phyloP scores from a whole-genome alignment of 805 yeast genomes.

The Ogataea parapolymorpha region DNA sequence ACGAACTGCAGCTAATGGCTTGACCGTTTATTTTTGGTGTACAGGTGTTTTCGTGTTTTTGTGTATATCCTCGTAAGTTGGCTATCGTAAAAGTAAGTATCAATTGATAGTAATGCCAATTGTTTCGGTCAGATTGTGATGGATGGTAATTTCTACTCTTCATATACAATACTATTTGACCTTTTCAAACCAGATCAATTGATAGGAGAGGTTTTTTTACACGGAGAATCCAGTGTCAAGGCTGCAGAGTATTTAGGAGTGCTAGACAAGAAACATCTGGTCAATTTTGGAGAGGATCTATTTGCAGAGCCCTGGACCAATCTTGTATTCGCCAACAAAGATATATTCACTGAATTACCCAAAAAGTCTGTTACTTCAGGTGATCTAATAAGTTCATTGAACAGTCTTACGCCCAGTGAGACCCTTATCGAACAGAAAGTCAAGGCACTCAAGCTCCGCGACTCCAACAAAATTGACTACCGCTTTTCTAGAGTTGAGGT shows the following conservation, averaged over 20 bases:
- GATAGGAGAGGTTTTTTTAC: slow-evolving; percentile 17
- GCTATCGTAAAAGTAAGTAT: background rate
- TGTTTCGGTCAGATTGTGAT: slow-evolving; percentile 3
- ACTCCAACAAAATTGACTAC: slow-evolving; percentile 26
- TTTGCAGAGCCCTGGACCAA: slow-evolving; percentile 25
- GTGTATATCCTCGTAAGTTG: slow-evolving; percentile 1
- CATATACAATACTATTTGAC: slow-evolving; percentile 30
- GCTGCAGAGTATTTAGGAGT: slow-evolving; percentile 19
- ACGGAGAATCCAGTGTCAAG: slow-evolving; percentile 9
- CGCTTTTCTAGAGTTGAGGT: slow-evolving; percentile 35
- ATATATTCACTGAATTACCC: slow-evolving; percentile 20
- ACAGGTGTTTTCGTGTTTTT: slow-evolving; percentile 4
- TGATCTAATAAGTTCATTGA: slow-evolving; percentile 6
- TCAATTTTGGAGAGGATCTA: slow-evolving; percentile 20
- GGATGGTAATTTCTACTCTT: slow-evolving; percentile 9
- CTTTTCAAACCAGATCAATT: slow-evolving; percentile 25
- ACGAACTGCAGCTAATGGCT: slow-evolving; percentile 10
- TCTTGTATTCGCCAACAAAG: slow-evolving; percentile 16
- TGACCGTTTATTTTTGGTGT: slow-evolving; percentile 3
- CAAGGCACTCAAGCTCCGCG: slow-evolving; percentile 6
- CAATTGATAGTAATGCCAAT: slow-evolving; percentile 1
- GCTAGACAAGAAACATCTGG: slow-evolving; percentile 17
- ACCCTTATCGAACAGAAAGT: slow-evolving; percentile 13
- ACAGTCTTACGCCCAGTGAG: slow-evolving; percentile 2
- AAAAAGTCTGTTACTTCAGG: slow-evolving; percentile 5